These are phyloP conservation scores for Brassica incana DNA, from an alignment of 345 rosid species.

Conservation along the genomic window DNA sequence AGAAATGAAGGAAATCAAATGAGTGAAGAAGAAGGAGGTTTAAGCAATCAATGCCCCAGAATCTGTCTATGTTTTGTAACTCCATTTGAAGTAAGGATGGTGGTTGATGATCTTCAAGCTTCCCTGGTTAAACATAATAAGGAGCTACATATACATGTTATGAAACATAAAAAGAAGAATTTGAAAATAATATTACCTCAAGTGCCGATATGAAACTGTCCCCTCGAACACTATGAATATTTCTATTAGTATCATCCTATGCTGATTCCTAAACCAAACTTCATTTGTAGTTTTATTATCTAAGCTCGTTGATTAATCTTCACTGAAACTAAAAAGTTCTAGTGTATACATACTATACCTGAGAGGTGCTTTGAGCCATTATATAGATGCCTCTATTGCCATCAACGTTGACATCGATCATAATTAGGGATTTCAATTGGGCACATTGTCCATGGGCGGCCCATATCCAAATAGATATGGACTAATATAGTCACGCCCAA, in stretches of 20 bases:
- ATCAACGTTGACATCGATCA: conserved; percentile 25
- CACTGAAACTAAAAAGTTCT: not conserved
- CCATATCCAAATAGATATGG: too few species aligned
- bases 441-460: too few species aligned
- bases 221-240: not conserved
- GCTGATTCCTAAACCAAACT: not conserved
- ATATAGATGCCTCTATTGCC: conserved; percentile 35
- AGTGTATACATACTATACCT: conserved; percentile 21
- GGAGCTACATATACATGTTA: not conserved
- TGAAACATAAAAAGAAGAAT: not conserved
- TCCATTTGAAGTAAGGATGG: not conserved
- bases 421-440: not conserved
- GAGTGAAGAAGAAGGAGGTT: not conserved
- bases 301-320: not conserved
- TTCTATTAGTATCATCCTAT: not conserved
- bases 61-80: not conserved
- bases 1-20: not conserved
- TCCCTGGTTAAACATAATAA: not conserved
- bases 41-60: not conserved
- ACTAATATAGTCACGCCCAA: too few species aligned
- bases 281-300: not conserved
- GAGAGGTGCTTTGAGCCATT: conserved; percentile 35
- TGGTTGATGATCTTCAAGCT: not conserved
- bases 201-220: not conserved
- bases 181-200: not conserved